These are phyloP conservation scores for Musa troglodytarum DNA, from an alignment of 176 grass and related monocot genomes.

Conservation along the genomic window DNA sequence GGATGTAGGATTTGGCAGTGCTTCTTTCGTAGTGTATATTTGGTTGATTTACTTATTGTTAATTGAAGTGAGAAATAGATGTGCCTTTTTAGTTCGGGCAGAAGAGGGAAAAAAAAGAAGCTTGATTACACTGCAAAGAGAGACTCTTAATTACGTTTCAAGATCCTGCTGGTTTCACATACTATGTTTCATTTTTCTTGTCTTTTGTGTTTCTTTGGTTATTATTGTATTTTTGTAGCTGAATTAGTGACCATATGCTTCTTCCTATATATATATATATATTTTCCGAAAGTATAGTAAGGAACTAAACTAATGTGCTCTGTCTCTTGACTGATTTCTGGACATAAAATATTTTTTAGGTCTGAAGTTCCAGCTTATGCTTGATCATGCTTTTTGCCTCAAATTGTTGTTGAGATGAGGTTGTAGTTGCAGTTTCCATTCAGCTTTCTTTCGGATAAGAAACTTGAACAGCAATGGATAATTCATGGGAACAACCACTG, in stretches of 20 bases:
- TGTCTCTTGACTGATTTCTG: background rate
- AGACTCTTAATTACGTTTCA: too few species aligned
- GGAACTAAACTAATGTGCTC: background rate
- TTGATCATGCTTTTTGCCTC: background rate
- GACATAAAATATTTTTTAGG: background rate
- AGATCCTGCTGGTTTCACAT: too few species aligned
- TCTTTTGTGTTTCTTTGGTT: too few species aligned
- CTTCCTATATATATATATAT: too few species aligned
- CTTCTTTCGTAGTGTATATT: background rate
- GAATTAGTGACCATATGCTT: too few species aligned
- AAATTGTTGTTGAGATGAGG: background rate
- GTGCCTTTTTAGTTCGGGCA: background rate
- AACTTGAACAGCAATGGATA: background rate
- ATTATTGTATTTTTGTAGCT: too few species aligned
- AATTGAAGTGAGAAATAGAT: background rate
- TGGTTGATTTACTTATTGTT: background rate
- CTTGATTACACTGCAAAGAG: too few species aligned
- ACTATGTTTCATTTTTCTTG: too few species aligned
- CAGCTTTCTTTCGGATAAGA: background rate
- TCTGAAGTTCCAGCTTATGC: background rate
- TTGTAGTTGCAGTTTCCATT: background rate
- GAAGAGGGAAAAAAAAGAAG: too few species aligned
- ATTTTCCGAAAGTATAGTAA: background rate
- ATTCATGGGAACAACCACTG: background rate
- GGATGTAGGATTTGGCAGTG: background rate